phyloP scores from a whole-genome alignment of 1,284 basidiomycete genomes.

The Papiliotrema laurentii region DNA sequence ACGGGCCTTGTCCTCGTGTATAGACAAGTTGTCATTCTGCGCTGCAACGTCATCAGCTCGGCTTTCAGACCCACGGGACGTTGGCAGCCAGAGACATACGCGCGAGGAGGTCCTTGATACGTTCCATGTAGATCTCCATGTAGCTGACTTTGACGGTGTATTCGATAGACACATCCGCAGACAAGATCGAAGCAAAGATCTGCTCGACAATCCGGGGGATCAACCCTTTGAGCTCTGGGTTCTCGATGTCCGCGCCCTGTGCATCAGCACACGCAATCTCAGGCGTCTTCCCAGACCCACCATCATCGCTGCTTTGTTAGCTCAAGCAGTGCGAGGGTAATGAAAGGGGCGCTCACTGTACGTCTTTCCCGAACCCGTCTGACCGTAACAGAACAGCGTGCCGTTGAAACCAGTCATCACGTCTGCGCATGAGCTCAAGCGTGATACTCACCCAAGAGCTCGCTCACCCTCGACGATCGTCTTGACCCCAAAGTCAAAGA shows the following conservation, averaged over 20 bases:
- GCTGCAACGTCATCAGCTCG: constrained; percentile 56
- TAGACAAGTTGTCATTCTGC: constrained; percentile 96
- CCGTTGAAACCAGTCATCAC: constrained; percentile 99
- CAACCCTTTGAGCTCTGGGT: constrained; percentile 84
- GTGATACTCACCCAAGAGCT: background rate
- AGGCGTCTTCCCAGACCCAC: constrained; percentile 46
- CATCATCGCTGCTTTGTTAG: constrained; percentile 68
- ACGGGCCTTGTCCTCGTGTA: constrained; percentile 96
- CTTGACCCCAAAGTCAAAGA: constrained; percentile 98
- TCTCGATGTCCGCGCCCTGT: constrained; percentile 95
- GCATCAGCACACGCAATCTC: constrained; percentile 1
- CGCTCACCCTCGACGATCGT: constrained; percentile 53
- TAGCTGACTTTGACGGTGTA: constrained; percentile 99
- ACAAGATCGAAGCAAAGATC: constrained; percentile 95
- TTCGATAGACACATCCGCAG: constrained; percentile 91
- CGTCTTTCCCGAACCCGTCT: constrained; percentile 95
- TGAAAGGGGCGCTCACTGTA: constrained; percentile 52
- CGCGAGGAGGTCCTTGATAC: constrained; percentile 89
- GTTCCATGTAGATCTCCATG: constrained; percentile 99
- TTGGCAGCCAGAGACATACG: constrained; percentile 61
- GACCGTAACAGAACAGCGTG: constrained; percentile 97
- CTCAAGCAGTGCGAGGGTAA: background rate
- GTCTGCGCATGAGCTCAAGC: constrained; percentile 56
- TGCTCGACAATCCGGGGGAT: constrained; percentile 99
- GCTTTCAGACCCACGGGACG: background rate